A percentile compares a stretch with the other conserved stretches of the same genome.
Conservation (phyloP, 768 basidiomycete genomes). For the Suillus americanus region DNA sequence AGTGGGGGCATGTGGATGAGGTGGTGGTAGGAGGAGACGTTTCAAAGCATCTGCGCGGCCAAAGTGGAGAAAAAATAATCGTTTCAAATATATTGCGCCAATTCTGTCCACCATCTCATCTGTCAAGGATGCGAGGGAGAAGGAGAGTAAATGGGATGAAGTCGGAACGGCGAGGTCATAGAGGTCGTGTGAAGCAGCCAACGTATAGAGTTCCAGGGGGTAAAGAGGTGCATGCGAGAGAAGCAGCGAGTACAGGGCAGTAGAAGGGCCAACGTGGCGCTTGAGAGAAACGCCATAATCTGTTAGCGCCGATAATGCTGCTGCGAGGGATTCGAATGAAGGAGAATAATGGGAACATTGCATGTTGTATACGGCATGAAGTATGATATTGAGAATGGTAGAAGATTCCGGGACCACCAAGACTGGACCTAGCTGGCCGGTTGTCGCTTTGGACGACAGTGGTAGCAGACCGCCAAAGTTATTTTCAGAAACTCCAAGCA, state of each 20-base stretch:
- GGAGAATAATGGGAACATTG: conserved; percentile 77
- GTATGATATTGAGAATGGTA: conserved; percentile 63
- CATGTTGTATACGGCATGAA: conserved; percentile 72
- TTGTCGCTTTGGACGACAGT: conserved; percentile 33
- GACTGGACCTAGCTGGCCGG: conserved; percentile 51
- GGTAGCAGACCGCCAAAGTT: conserved; percentile 61
- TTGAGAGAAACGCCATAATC: conserved; percentile 60
- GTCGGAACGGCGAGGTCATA: conserved; percentile 74
- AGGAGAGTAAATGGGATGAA: conserved; percentile 73
- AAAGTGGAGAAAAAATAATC: conserved; percentile 81
- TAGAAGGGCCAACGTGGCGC: conserved; percentile 45
- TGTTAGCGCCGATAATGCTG: conserved; percentile 55
- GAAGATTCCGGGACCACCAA: conserved; percentile 62
- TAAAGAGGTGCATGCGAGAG: conserved; percentile 65
- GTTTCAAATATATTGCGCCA: conserved; percentile 75
- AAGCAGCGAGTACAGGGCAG: conserved; percentile 58
- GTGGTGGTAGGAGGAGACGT: conserved; percentile 71
- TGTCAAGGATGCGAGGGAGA: conserved; percentile 62
- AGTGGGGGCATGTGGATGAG: conserved; percentile 74
- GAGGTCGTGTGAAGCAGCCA: conserved; percentile 65
- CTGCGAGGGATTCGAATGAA: conserved; percentile 53
- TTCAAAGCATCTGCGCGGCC: conserved; percentile 83
- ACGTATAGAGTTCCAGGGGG: conserved; percentile 71
- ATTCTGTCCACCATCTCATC: conserved; percentile 71
- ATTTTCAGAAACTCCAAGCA: conserved; percentile 63